Evolutionary conservation across 495 filamentous ascomycete genomes (phyloP), one percentile per base, ranked within the genome.

Genomic region (Cairneyella variabilis): DNA sequence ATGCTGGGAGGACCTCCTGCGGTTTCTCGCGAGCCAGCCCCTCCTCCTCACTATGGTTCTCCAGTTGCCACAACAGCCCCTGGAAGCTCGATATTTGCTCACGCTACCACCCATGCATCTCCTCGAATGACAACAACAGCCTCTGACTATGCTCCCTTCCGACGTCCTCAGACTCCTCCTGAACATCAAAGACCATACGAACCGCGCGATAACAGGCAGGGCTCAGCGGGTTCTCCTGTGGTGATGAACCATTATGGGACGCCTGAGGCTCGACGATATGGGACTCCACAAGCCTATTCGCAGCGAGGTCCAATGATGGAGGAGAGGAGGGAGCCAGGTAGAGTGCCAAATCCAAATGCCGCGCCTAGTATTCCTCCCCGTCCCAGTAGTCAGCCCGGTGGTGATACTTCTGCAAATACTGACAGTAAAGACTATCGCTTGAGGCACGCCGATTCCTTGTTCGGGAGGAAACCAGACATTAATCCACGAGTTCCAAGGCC

Each of bases 101-200:
- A n/a, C n/a, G 75, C 71, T 52, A 65, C 71, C 58, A 66, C 44
- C 38, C 76, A 80, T 57, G 75, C 72, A n/a, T 82, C 78, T 22
- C 78, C 78, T 6, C 70, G 75, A 41, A 71, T 75, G 64, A 72
- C 72, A 23, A 60, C 67, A 36, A 60, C 66, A 4, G 36, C 47
- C 10, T 55, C 68, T 48, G 84, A 89, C 12, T 83, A 88, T 63
- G 70, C 71, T 3, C 64, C 76, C 7, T 84, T 82, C 57, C 82
- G 83, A 36, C 78, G 85, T 36, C 86, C 88, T 2, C 83, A 88
- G 58, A 91, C 89, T 1, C 89, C 89, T 8, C 89, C 89, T 8
- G 86, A 91, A 25, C 80, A 82, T 49, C 71, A 72, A 30, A 66
- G 78, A 47, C 50, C 69, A 34, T 77, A 76, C 57, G 76, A 80